Evolutionary conservation across 2,329 filamentous ascomycete genomes (phyloP), one percentile per base, ranked within the genome.

Genomic region (Fusarium clavum): DNA sequence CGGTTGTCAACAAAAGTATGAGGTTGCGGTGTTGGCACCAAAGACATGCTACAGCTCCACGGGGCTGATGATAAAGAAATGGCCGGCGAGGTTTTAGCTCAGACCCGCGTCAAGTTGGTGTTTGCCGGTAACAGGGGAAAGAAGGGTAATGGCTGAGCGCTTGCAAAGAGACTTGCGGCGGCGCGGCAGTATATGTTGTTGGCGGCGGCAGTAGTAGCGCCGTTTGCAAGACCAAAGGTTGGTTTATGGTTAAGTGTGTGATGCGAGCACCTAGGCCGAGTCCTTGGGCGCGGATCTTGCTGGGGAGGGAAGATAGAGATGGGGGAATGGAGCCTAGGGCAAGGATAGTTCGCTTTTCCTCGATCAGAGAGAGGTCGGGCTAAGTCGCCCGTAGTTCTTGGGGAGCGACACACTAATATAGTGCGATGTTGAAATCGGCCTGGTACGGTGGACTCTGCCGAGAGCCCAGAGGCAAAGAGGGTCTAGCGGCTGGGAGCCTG

Each of bases 381-480:
- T 77, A 77, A 62, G 64, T 68, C 58, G 63, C 73, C 69, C 72
- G 73, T 76, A 73, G 70, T 73, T 76, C 77, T 79, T 79, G 77
- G 78, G 79, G 78, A 79, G 76, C 72, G 73, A 74, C 73, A 73
- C 76, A 79, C 79, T 81, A 81, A 79, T 81, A 80, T 80, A 81
- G 79, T 80, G 77, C 77, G 76, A 69, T 78, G 73, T 78, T 75
- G 74, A 71, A 70, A 75, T 75, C 68, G 74, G 70, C 48, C 74
- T 74, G 72, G 75, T 73, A 69, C 67, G 60, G 75, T 76, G 75
- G 73, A 64, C 73, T 76, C 71, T 78, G 73, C 78, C 76, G 76
- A 78, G 68, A 55, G 61, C 51, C 69, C 75, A 75, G 78, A 73
- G 69, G 76, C 77, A 69, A 79, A 79, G 69, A 73, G 71, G 78